Evolutionary conservation across 139 green algal genomes (phyloP), one percentile per base, ranked within the genome.

Genomic region (Tetradesmus obliquus): DNA sequence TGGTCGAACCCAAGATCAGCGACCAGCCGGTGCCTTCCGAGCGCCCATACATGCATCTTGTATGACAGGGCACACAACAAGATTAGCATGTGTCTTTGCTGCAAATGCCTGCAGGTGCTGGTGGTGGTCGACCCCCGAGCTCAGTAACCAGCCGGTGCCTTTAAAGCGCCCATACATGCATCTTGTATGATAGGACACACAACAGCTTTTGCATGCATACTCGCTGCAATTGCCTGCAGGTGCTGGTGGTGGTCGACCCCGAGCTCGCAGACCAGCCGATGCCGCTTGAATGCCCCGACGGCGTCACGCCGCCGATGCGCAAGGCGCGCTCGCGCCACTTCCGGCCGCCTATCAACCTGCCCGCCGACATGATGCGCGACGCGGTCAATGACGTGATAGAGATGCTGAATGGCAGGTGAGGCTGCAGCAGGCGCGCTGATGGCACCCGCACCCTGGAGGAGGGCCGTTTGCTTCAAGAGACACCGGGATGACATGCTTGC

Each of bases 231-330:
- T 45, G 32, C 32, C 32, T 15, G 72, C 87, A 86, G 87, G 74
- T 84, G 87, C 74, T 91, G 54, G 32, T 91, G 87, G 74, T 91
- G 4, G 55, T 86, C 24, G 74, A 91, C 87, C 53, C 71, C 17
- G 53, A 13, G 20, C 32, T 79, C 9, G 24, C 76, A 15, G 72
- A 62, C 62, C 53, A 51, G 32, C 87, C 55, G 12, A 45, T 15
- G 55, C 55, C 54, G 3, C 1, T 53, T 8, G 88, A 94, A 57
- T 55, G 58, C n/a, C 53, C n/a, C 0, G 92, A 98, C 62, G 97
- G 97, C 55, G 76, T 98, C 8, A 98, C 97, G 12, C 97, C 96
- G 17, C 93, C 96, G 0, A 96, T 98, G 91, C 94, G 94, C 22
- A 94, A 97, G 71, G 97, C 93, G 4, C 87, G 95, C 7, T 55